Conservation (phyloP, 2,329 filamentous ascomycete genomes). For the Colletotrichum costaricense region DNA sequence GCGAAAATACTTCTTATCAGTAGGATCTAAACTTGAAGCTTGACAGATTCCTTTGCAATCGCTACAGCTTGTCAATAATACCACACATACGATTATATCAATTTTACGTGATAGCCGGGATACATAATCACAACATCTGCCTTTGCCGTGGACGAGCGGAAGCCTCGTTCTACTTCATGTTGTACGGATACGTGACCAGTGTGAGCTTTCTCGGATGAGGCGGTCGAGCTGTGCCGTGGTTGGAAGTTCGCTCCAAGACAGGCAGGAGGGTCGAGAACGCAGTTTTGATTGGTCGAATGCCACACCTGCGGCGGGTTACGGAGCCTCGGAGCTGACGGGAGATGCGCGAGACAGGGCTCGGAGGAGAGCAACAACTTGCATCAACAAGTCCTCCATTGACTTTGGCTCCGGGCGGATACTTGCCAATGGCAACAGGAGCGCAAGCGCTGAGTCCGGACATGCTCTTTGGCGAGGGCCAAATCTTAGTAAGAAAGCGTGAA, state of each 20-base stretch:
- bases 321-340: constrained; percentile 31
- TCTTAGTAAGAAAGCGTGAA: not conserved
- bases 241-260: constrained; percentile 12
- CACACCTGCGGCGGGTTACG: constrained; percentile 17
- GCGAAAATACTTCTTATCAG: not conserved
- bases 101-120: not conserved
- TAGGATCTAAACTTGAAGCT: not conserved
- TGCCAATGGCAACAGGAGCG: not conserved
- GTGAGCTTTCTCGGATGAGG: constrained; percentile 25
- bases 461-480: not conserved
- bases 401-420: not conserved
- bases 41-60: not conserved
- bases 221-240: constrained; percentile 24
- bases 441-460: constrained; percentile 6
- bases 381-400: constrained; percentile 3
- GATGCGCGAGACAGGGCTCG: constrained; percentile 26
- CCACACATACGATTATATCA: not conserved
- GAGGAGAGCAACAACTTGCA: constrained; percentile 1
- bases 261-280: constrained; percentile 13
- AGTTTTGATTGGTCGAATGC: constrained; percentile 13
- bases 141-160: constrained; percentile 10
- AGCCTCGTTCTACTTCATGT: not conserved
- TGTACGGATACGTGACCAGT: not conserved
- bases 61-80: not conserved
- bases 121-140: not conserved